Evolutionary conservation across 1,284 basidiomycete genomes (phyloP), one percentile per base, ranked within the genome.

Genomic region (Papiliotrema nemorosa): DNA sequence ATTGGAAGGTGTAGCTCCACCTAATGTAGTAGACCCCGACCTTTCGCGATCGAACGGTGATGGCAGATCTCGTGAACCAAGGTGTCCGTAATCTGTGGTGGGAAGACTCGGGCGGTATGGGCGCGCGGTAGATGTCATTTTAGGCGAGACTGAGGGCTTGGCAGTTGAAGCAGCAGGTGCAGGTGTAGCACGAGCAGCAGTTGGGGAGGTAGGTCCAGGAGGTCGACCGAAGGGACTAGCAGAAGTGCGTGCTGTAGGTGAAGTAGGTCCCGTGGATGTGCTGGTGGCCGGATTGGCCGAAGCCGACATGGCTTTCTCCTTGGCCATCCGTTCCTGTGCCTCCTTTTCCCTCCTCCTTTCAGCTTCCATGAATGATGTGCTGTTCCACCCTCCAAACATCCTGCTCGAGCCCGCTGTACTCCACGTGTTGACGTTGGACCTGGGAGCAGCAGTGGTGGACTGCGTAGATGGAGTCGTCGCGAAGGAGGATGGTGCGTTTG

Each of bases 21-120:
- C 14, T 22, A 26, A 31, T 5, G 31, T 13, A 16, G 20, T 24
- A 18, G 49, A 35, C 3, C 13, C 18, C n/a, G 41, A 24, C 26
- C 36, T 9, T 7, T 50, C 49, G 7, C 41, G 31, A 10, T 50
- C 41, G 22, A 50, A 50, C 10, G 49, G 49, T n/a, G 49, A 50
- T 6, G 49, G 49, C 34, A 50, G 49, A 10, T 40, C 26, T 31
- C 49, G 7, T 4, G 33, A 20, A 20, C 47, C 40, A 3, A 49
- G 20, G 7, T 37, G 21, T 5, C 40, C 33, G 25, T 10, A 41
- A 13, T 37, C 39, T 3, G 39, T 13, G n/a, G 43, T 9, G 26
- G 47, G 38, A 3, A 49, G 31, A 35, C 37, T 43, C 16, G 47
- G 38, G 16, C 47, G 46, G 16, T 14, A 37, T 12, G 13, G 9